Base-by-base conservation (phyloP, 306 rosid species). In the Medicago arabica region DNA sequence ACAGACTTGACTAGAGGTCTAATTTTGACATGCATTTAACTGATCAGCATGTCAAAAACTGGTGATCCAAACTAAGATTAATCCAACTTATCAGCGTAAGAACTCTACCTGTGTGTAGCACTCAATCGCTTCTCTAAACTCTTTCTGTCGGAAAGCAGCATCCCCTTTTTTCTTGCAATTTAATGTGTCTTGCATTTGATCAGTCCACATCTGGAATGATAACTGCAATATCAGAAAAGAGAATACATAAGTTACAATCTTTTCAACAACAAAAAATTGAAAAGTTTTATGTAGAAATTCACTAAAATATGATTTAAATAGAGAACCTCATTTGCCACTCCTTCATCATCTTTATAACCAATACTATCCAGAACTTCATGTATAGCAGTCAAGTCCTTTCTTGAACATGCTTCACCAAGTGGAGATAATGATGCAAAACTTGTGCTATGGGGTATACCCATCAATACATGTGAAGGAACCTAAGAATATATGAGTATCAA, bases 151-250 rank as follows among this genome's bases (percentile, higher is more conserved):
- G 73, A 92, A 89, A 68, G 93, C 88, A 59, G 63, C 71, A 81
- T 89, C 97, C 7, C 93, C 96, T 70, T 80, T 88, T 83, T 88
- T 88, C 91, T 86, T 92, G 36, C 89, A 86, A 80, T 86, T 88
- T 78, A 92, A 80, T 25, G 90, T 83, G 16, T 92, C 97, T 83
- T 89, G 97, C 93, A 92, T 92, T 79, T 86, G 90, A 83, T 85
- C 87, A 9, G 91, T 89, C 93, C 95, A 92, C 97, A 92, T 89
- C 68, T 92, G 96, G 80, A 92, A 92, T 1, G 96, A 92, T 72
- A 88, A 83, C 96, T 92, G 90, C 80, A 75, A 34, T 17, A 63
- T 4, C 79, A 58, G 44, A 75, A 44, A 78, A 67, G 58, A 64
- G 69, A 54, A 49, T 17, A 62, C 25, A 69, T 51, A 69, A n/a